Conservation (phyloP, 352 stramenopile species). For the Pythium phragmitis region DNA sequence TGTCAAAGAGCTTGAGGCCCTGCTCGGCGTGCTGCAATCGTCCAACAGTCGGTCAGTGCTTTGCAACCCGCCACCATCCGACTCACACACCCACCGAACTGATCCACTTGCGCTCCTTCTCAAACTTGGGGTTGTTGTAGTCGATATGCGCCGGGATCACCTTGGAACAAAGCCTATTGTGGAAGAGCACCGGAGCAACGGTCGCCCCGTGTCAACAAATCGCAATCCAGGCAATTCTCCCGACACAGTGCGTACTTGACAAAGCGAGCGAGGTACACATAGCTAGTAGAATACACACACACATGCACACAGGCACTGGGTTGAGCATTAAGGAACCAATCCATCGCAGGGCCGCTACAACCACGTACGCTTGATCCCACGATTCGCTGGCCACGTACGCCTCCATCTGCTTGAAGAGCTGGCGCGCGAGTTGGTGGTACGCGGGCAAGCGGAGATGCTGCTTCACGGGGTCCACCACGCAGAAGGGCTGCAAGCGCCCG, state of each 20-base stretch:
- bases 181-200: not conserved
- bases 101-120: slow-evolving; percentile 71
- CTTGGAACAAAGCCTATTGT: slow-evolving; percentile 61
- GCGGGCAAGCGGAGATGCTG: slow-evolving; percentile 59
- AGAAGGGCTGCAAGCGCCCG: slow-evolving; percentile 56
- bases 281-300: slow-evolving; percentile 38
- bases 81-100: slow-evolving; percentile 36
- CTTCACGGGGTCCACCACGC: slow-evolving; percentile 60
- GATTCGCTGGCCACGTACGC: slow-evolving; percentile 55
- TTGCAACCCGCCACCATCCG: not conserved
- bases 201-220: not conserved
- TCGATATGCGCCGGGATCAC: slow-evolving; percentile 63
- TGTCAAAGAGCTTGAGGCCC: slow-evolving; percentile 65
- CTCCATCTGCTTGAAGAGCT: slow-evolving; percentile 77
- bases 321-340: not conserved
- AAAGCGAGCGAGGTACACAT: slow-evolving; percentile 78
- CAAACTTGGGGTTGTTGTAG: slow-evolving; percentile 51
- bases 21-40: slow-evolving; percentile 55
- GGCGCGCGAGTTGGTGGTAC: slow-evolving; percentile 71
- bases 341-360: not conserved
- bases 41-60: not conserved
- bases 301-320: not conserved
- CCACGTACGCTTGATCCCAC: slow-evolving; percentile 74
- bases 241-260: slow-evolving; percentile 52
- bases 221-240: not conserved